phyloP scores from a whole-genome alignment of 768 basidiomycete genomes.

The Leccinum truebloodii region DNA sequence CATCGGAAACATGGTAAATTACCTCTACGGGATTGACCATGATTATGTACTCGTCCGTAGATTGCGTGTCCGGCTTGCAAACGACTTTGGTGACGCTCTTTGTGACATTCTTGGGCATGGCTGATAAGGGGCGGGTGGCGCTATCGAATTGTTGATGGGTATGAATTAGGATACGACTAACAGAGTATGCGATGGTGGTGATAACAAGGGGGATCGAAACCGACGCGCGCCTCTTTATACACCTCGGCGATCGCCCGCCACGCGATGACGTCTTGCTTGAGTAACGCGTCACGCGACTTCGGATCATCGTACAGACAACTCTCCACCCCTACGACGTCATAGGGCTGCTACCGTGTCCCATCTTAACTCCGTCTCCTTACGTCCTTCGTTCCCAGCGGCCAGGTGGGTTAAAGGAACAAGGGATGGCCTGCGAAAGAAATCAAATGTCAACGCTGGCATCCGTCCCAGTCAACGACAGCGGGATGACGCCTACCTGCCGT shows the following conservation, averaged over 20 bases:
- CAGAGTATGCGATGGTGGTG: not conserved
- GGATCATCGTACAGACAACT: constrained; percentile 4
- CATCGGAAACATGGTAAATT: constrained; percentile 19
- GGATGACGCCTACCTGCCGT: constrained; percentile 66
- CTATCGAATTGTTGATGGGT: constrained; percentile 6
- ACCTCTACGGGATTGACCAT: constrained; percentile 71
- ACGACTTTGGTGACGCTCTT: constrained; percentile 68
- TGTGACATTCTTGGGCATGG: constrained; percentile 50
- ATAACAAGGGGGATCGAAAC: not conserved
- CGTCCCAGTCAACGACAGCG: not conserved
- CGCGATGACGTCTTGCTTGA: constrained; percentile 24
- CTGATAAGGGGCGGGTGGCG: constrained; percentile 6
- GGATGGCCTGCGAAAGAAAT: constrained; percentile 44
- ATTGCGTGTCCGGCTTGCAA: constrained; percentile 75
- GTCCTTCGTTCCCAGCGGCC: constrained; percentile 14
- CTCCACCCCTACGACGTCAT: constrained; percentile 10
- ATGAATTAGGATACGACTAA: constrained; percentile 18
- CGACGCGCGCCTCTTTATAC: constrained; percentile 28
- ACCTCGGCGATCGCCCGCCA: constrained; percentile 22
- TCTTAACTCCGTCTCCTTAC: constrained; percentile 16
- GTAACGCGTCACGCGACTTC: constrained; percentile 32
- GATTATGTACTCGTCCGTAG: constrained; percentile 71
- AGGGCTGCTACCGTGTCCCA: constrained; percentile 27
- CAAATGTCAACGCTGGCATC: not conserved
- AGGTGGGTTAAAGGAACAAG: constrained; percentile 49